These are phyloP conservation scores for Saccharomycopsis sp. DNA, from an alignment of 805 yeast genomes.

Conservation along the genomic window DNA sequence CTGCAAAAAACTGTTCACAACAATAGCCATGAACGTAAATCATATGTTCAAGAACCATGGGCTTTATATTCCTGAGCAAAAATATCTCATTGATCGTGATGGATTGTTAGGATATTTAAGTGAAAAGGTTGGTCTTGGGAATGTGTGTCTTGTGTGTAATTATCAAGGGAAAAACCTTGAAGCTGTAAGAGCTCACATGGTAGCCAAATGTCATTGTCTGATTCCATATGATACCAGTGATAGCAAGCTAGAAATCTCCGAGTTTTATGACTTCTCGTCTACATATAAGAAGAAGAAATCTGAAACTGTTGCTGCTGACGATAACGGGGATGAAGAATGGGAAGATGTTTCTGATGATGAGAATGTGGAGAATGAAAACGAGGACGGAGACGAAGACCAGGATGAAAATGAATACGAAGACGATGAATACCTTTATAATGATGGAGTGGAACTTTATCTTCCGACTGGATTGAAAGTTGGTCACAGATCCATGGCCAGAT, in stretches of 20 bases:
- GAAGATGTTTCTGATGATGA: conserved; percentile 33
- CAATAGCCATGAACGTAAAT: conserved; percentile 46
- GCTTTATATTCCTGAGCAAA: conserved; percentile 78
- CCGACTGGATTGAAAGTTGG: conserved; percentile 84
- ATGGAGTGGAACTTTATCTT: conserved; percentile 67
- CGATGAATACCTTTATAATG: conserved; percentile 42
- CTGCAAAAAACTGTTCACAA: conserved; percentile 42
- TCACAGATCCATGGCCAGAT: conserved; percentile 75
- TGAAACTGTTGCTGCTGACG: conserved; percentile 30
- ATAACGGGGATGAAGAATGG: conserved; percentile 33
- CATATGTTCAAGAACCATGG: conserved; percentile 84
- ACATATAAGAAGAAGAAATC: conserved; percentile 42
- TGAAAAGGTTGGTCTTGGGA: conserved; percentile 90
- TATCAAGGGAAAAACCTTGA: conserved; percentile 82
- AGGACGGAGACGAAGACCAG: conserved; percentile 22
- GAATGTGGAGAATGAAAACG: conserved; percentile 13
- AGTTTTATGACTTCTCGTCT: conserved; percentile 81
- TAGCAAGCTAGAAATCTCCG: conserved; percentile 82
- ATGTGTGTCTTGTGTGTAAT: conserved; percentile 76
- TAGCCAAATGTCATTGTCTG: conserved; percentile 76
- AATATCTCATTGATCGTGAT: conserved; percentile 57
- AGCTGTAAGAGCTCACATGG: conserved; percentile 89
- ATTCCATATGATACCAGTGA: conserved; percentile 84
- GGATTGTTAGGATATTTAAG: conserved; percentile 77
- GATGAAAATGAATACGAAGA: conserved; percentile 28